Conservation (phyloP, 192 early-diverging fungal genomes). For the Kickxella alabastrina region DNA sequence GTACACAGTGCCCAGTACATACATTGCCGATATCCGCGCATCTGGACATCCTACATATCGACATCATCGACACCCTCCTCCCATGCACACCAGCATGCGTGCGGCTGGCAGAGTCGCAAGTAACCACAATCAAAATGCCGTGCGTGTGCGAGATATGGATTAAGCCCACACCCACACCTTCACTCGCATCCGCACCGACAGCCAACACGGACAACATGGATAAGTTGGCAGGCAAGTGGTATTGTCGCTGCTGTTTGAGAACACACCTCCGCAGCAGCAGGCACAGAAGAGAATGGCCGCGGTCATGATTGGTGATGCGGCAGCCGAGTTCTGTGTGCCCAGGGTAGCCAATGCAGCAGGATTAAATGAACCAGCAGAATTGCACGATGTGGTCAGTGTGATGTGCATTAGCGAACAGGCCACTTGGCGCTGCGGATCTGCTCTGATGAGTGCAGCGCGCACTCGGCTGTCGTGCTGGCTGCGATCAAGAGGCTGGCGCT, state of each 20-base stretch:
- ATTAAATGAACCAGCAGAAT: too few species aligned
- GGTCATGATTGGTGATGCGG: constrained; percentile 21
- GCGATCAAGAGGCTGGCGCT: constrained; percentile 16
- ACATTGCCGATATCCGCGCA: background rate
- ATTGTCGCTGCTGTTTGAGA: constrained; percentile 25
- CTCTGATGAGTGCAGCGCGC: constrained; percentile 1
- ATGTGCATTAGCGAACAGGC: constrained; percentile 29
- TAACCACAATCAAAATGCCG: background rate
- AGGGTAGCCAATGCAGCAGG: too few species aligned
- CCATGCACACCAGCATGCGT: background rate
- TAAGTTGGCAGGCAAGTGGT: too few species aligned
- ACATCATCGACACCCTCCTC: constrained; percentile 20
- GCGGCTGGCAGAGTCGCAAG: background rate
- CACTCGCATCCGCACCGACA: too few species aligned
- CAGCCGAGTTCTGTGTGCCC: constrained; percentile 21
- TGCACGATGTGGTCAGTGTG: constrained; percentile 10
- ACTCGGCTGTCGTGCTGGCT: constrained; percentile 16
- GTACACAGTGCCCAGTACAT: constrained; percentile 6
- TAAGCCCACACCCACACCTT: background rate
- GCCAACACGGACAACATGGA: too few species aligned
- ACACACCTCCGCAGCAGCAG: constrained; percentile 6
- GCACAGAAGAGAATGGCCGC: background rate
- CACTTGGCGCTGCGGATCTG: constrained; percentile 22
- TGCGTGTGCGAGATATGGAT: constrained; percentile 39
- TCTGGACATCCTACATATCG: constrained; percentile 17